Evolutionary conservation across 2,329 filamentous ascomycete genomes (phyloP).

Genomic region (Sporothrix euskadiensis): DNA sequence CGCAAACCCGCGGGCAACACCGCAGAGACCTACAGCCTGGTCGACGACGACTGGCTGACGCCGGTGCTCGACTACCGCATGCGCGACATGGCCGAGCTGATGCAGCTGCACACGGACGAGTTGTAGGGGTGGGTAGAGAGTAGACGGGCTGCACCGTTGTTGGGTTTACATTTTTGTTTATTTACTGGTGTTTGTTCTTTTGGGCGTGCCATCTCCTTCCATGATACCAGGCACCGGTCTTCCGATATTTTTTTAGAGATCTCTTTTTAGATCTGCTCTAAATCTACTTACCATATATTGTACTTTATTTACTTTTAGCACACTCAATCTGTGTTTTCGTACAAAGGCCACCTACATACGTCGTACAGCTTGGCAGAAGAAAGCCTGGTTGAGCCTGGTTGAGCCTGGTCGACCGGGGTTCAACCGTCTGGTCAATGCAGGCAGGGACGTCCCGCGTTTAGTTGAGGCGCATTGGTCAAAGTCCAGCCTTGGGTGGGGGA

Average conservation of each 20-base stretch:
- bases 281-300: not conserved
- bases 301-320: not conserved
- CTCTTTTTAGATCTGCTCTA: not conserved
- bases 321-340: not conserved
- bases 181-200: not conserved
- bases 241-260: not conserved
- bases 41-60: slow-evolving; percentile 65
- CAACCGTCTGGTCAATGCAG: slow-evolving; percentile 14
- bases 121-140: not conserved
- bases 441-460: slow-evolving; percentile 14
- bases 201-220: slow-evolving; percentile 15
- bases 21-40: slow-evolving; percentile 61
- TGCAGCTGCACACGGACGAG: slow-evolving; percentile 25
- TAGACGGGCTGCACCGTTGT: not conserved
- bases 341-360: not conserved
- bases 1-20: slow-evolving; percentile 60
- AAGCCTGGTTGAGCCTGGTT: not conserved
- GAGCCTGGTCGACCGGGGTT: not conserved
- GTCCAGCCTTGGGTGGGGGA: not conserved
- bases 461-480: not conserved
- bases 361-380: not conserved
- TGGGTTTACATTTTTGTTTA: not conserved
- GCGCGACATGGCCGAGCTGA: slow-evolving; percentile 59
- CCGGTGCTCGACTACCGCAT: slow-evolving; percentile 63
- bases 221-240: slow-evolving; percentile 27